Percentiles rank a stretch among this genome's conserved stretches.
Evolutionary conservation across 306 rosid species (phyloP).

Genomic region (Ormosia semicastrata): DNA sequence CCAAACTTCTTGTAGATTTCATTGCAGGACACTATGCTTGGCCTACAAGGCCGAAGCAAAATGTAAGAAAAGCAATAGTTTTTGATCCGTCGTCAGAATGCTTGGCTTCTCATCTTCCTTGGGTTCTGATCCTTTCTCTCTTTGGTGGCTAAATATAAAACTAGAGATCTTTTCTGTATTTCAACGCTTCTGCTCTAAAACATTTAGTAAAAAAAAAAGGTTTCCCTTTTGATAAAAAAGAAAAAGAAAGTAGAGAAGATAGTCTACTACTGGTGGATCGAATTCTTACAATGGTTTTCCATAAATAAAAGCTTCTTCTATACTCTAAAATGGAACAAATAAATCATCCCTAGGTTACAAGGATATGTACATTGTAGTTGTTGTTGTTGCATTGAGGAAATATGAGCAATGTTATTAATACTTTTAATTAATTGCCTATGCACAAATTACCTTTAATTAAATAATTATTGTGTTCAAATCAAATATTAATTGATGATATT

Average conservation of each 20-base stretch:
- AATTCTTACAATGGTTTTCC: neutral
- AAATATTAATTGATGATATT: too few species aligned
- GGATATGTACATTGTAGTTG: neutral
- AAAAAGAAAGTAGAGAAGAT: neutral
- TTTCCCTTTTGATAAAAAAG: too few species aligned
- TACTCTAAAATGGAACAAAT: neutral
- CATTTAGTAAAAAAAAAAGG: neutral
- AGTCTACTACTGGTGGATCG: neutral
- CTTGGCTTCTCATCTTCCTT: neutral
- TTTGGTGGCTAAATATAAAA: neutral
- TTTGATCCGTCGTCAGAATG: neutral
- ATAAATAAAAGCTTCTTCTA: neutral
- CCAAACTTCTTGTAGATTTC: neutral
- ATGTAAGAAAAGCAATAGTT: neutral
- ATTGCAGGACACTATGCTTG: conserved; percentile 16
- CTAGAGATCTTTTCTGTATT: neutral
- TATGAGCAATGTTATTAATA: neutral
- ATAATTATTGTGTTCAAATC: too few species aligned
- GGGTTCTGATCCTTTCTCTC: neutral
- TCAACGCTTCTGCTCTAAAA: conserved; percentile 1
- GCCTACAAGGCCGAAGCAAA: neutral
- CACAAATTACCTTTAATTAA: too few species aligned
- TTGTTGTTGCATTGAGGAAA: neutral
- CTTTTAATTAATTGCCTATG: too few species aligned
- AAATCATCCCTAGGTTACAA: too few species aligned